Conservation (phyloP, 2,329 filamentous ascomycete species). For the Westerdykella ornata region DNA sequence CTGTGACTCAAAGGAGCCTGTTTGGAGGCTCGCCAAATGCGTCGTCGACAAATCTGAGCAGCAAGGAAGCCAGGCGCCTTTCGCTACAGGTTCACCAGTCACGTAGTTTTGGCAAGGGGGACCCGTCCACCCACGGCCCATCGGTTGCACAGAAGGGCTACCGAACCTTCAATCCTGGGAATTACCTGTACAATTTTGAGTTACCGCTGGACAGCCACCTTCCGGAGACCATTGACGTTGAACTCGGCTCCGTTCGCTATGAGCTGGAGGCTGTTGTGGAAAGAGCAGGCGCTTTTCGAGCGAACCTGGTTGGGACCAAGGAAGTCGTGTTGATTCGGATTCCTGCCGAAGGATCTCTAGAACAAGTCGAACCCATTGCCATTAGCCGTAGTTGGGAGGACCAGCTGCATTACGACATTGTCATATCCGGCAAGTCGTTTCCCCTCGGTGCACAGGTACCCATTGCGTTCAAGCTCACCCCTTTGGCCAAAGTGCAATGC, state of each 20-base stretch:
- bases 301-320: slow-evolving; percentile 74
- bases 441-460: slow-evolving; percentile 81
- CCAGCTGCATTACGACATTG: slow-evolving; percentile 89
- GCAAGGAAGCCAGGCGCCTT: slow-evolving; percentile 57
- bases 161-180: slow-evolving; percentile 72
- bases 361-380: slow-evolving; percentile 87
- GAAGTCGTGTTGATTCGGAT: slow-evolving; percentile 80
- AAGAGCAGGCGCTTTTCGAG: slow-evolving; percentile 80
- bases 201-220: slow-evolving; percentile 71
- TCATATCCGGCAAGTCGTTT: slow-evolving; percentile 93
- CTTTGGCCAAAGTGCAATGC: slow-evolving; percentile 85
- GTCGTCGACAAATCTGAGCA: slow-evolving; percentile 40
- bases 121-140: slow-evolving; percentile 51
- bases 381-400: slow-evolving; percentile 94
- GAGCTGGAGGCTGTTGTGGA: slow-evolving; percentile 80
- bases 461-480: slow-evolving; percentile 89
- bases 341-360: slow-evolving; percentile 78
- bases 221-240: slow-evolving; percentile 78
- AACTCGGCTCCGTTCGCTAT: slow-evolving; percentile 81
- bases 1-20: slow-evolving; percentile 20
- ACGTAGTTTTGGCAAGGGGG: slow-evolving; percentile 76
- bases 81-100: slow-evolving; percentile 77
- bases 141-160: slow-evolving; percentile 70
- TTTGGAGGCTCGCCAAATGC: slow-evolving; percentile 43
- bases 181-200: slow-evolving; percentile 73